Evolutionary conservation across 2,329 filamentous ascomycete species (phyloP).

Genomic region (Aureobasidium pullulans): DNA sequence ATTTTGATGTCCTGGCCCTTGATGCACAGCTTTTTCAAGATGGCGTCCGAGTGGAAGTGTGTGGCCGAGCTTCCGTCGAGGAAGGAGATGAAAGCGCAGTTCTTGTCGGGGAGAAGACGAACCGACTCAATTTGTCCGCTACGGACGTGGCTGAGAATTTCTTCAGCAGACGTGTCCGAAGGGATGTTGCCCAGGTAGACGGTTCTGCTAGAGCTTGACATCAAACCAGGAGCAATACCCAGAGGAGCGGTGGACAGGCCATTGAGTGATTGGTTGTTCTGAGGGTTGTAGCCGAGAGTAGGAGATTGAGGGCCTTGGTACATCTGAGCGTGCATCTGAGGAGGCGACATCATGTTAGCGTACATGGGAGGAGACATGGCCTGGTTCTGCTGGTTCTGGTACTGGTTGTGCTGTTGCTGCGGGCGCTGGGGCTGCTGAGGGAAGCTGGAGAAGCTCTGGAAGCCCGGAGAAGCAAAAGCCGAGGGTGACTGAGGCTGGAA

Average conservation of each 20-base stretch:
- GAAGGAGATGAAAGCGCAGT: conserved; percentile 99
- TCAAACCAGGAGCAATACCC: conserved; percentile 67
- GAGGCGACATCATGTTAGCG: conserved; percentile 78
- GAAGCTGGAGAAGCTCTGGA: conserved; percentile 75
- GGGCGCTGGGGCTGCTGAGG: conserved; percentile 50
- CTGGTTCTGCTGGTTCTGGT: conserved; percentile 56
- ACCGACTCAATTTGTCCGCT: conserved; percentile 99
- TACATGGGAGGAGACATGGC: conserved; percentile 74
- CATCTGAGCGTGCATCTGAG: conserved; percentile 71
- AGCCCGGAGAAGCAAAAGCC: conserved; percentile 84
- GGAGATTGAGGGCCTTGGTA: conserved; percentile 84
- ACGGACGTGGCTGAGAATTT: conserved; percentile 90
- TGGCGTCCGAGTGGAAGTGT: conserved; percentile 98
- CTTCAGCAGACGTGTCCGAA: conserved; percentile 92
- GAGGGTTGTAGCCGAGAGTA: conserved; percentile 62
- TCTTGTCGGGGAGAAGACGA: conserved; percentile 93
- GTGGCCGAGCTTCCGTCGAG: conserved; percentile 95
- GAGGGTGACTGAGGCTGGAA: conserved; percentile 93
- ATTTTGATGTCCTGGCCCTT: conserved; percentile 99
- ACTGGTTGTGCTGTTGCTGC: conserved; percentile 50
- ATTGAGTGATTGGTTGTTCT: conserved; percentile 43
- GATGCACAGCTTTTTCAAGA: conserved; percentile 98
- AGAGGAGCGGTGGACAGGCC: conserved; percentile 66
- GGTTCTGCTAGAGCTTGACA: conserved; percentile 87
- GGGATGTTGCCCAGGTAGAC: conserved; percentile 98